These are phyloP conservation scores for Carex myosuroides DNA, from an alignment of 176 grass and related monocot genomes.

Conservation along the genomic window DNA sequence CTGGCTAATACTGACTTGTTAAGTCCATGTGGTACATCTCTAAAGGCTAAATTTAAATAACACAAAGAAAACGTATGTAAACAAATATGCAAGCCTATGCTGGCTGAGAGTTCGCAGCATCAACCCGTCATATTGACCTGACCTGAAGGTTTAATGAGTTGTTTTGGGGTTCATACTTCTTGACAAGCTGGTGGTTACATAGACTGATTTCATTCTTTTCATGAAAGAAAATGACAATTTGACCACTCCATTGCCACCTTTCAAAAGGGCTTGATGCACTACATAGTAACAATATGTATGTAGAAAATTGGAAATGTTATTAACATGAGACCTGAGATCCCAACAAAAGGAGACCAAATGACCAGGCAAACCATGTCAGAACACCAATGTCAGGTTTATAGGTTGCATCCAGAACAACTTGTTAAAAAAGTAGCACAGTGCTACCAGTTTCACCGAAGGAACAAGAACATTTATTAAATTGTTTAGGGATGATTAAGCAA, in stretches of 20 bases:
- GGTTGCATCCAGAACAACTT: background rate
- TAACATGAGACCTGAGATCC: background rate
- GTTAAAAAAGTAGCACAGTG: background rate
- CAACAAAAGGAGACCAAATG: background rate
- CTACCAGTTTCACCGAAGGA: background rate
- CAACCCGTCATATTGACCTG: background rate
- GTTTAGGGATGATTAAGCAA: background rate
- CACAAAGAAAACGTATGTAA: background rate
- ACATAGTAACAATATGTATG: background rate
- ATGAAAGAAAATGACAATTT: background rate
- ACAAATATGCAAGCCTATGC: background rate
- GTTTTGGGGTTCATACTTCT: background rate
- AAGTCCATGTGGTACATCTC: background rate
- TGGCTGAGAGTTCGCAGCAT: background rate
- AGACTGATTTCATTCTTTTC: background rate
- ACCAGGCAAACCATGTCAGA: background rate
- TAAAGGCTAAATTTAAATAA: background rate
- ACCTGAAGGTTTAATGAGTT: background rate
- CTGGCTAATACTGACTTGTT: background rate
- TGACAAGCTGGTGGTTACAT: background rate
- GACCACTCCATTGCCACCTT: background rate
- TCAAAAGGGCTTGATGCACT: background rate
- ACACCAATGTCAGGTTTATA: background rate
- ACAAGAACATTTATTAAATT: background rate
- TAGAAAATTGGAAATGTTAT: background rate